Base-by-base conservation (phyloP, 1,284 basidiomycete species). In the Microstroma glucosiphilum region DNA sequence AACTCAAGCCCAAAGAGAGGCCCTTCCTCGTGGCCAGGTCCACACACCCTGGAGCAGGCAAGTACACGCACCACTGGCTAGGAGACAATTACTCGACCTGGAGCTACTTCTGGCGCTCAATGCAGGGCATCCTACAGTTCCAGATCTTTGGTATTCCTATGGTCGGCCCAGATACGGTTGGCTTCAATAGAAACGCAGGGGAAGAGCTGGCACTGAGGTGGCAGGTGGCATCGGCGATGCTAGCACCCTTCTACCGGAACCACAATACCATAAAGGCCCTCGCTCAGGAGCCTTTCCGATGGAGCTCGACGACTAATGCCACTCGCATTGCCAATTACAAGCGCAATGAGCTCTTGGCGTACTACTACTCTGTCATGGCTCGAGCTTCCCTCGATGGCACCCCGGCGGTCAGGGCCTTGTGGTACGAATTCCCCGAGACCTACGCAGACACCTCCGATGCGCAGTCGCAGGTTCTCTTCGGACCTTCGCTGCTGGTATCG, bases 81-180 rank as follows among this genome's bases (percentile, higher is more conserved):
- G 87, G 87, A 0, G 88, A 90, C 77, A 90, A 90, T 76, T 86
- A 83, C 72, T 73, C 76, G 2, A 75, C 73, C 62, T 89, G 87
- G 87, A 76, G 84, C 56, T 87, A 86, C 80, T 81, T 87, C 81
- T 79, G 83, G 53, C 77, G 83, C 67, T 84, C 80, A 49, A 85
- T 86, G 67, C 84, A 88, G 77, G 88, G 88, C 6, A 80, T 88
- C 46, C 80, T 89, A 12, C 87, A 89, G 74, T 89, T 89, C 83
- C 87, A 88, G 79, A 80, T 89, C 55, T 73, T 71, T 41, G 70
- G 70, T 6, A 71, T 73, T 40, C 60, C 66, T 21, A 56, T 71
- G 40, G 63, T 69, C 19, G 72, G 72, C 1, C 63, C 70, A 6
- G 72, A 73, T 42, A 63, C 62, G 0, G 70, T 69, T 42, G 72